These are phyloP conservation scores for Metschnikowia cerradonensis DNA, from an alignment of 805 yeast species.

Conservation along the genomic window DNA sequence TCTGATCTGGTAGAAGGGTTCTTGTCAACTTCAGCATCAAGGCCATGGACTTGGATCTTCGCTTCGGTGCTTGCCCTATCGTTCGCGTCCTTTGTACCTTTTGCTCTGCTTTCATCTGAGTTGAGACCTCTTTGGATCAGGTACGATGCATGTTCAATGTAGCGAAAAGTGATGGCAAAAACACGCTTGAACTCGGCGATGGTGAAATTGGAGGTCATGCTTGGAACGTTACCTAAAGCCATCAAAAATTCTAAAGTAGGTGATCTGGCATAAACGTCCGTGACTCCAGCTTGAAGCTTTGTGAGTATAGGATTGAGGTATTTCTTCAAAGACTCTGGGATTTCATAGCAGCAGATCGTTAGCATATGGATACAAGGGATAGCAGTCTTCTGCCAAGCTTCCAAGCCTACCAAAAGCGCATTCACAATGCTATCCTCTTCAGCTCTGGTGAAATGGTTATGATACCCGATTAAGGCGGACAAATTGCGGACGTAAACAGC, in stretches of 20 bases:
- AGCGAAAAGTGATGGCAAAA: slow-evolving; percentile 78
- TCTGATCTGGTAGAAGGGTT: slow-evolving; percentile 51
- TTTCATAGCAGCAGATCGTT: slow-evolving; percentile 74
- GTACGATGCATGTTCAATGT: slow-evolving; percentile 68
- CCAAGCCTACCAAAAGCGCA: slow-evolving; percentile 56
- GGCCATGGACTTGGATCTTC: slow-evolving; percentile 27
- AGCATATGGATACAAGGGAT: slow-evolving; percentile 74
- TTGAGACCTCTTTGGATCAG: slow-evolving; percentile 24
- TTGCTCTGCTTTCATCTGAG: slow-evolving; percentile 7
- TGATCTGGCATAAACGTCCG: slow-evolving; percentile 63
- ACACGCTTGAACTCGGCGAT: slow-evolving; percentile 74
- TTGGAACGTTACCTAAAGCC: slow-evolving; percentile 61
- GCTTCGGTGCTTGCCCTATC: background rate
- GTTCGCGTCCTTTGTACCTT: slow-evolving; percentile 7
- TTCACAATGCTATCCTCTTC: slow-evolving; percentile 64
- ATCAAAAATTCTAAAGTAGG: slow-evolving; percentile 73
- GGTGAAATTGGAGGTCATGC: slow-evolving; percentile 66
- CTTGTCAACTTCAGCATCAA: slow-evolving; percentile 49
- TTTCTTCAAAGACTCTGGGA: slow-evolving; percentile 69
- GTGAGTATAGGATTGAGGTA: slow-evolving; percentile 64
- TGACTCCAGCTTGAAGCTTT: slow-evolving; percentile 69
- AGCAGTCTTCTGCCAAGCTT: slow-evolving; percentile 76
- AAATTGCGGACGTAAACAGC: slow-evolving; percentile 60
- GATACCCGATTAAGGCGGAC: slow-evolving; percentile 61
- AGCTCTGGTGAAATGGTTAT: slow-evolving; percentile 45